Percentiles rank a stretch among this genome's conserved stretches.
Conservation (phyloP, 164 flowering plant species). For the Vitis cinerea region DNA sequence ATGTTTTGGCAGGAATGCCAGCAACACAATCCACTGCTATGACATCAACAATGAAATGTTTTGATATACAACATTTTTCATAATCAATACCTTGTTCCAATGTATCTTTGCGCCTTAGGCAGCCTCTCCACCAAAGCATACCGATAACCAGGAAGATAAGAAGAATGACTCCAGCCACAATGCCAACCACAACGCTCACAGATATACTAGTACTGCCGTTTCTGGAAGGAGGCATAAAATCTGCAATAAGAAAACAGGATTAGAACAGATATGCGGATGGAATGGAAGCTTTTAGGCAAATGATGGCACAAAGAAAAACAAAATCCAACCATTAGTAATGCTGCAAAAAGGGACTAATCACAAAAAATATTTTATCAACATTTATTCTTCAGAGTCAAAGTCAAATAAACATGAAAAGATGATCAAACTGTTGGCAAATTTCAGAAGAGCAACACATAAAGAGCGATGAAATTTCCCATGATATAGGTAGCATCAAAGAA, state of each 20-base stretch:
- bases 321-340: background rate
- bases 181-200: slow-evolving; percentile 32
- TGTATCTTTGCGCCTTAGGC: slow-evolving; percentile 18
- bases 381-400: no score
- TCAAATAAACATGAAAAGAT: no score
- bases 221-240: slow-evolving; percentile 16
- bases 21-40: no score
- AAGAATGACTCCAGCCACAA: slow-evolving; percentile 22
- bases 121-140: slow-evolving; percentile 52
- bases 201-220: slow-evolving; percentile 18
- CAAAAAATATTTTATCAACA: background rate
- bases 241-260: slow-evolving; percentile 11
- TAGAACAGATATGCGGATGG: background rate
- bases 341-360: background rate
- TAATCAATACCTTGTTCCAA: slow-evolving; percentile 18
- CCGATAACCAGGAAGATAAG: slow-evolving; percentile 24
- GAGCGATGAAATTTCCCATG: no score
- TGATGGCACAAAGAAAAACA: background rate
- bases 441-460: no score
- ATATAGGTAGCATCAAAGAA: no score
- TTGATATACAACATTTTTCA: no score
- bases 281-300: background rate
- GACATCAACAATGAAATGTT: no score
- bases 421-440: no score
- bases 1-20: background rate